Percentiles rank a stretch among this genome's conserved stretches.
These are phyloP conservation scores for Blumeriella jaapii DNA, from an alignment of 2,329 filamentous ascomycete genomes.

Conservation along the genomic window DNA sequence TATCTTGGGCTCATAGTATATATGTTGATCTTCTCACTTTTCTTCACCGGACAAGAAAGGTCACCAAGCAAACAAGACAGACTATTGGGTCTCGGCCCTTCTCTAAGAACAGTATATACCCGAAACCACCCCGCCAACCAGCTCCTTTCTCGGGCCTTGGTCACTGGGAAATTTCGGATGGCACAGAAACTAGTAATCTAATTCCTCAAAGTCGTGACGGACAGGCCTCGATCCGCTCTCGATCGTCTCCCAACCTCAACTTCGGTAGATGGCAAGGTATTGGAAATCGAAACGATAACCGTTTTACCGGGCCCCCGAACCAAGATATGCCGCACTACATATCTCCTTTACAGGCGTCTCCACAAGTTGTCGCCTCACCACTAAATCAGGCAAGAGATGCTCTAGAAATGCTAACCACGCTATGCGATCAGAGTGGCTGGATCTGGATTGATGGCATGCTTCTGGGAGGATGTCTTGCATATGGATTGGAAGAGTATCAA, in stretches of 20 bases:
- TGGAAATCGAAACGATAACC: slow-evolving; percentile 7
- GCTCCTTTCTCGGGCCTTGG: slow-evolving; percentile 16
- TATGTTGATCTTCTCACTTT: slow-evolving; percentile 61
- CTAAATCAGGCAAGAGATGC: slow-evolving; percentile 45
- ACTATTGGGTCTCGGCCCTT: slow-evolving; percentile 27
- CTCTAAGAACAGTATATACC: slow-evolving; percentile 42
- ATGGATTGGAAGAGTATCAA: slow-evolving; percentile 75
- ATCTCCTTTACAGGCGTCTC: slow-evolving; percentile 16
- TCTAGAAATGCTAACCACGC: slow-evolving; percentile 56
- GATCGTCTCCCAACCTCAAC: neutral
- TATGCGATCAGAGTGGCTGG: slow-evolving; percentile 74
- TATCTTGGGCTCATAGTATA: slow-evolving; percentile 58
- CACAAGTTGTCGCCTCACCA: slow-evolving; percentile 13
- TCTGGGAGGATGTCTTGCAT: slow-evolving; percentile 81
- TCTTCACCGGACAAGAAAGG: slow-evolving; percentile 47
- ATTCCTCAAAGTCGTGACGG: slow-evolving; percentile 1
- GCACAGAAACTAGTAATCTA: slow-evolving; percentile 2
- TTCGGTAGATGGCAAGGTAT: slow-evolving; percentile 4
- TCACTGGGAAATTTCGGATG: slow-evolving; percentile 11
- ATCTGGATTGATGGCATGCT: slow-evolving; percentile 90
- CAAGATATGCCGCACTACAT: slow-evolving; percentile 23
- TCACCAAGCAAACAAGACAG: slow-evolving; percentile 29
- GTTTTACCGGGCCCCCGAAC: slow-evolving; percentile 10
- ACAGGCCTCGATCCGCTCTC: slow-evolving; percentile 1
- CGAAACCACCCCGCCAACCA: slow-evolving; percentile 32